phyloP scores from a whole-genome alignment of 2,329 filamentous ascomycete species.

The Curvularia hawaiiensis region DNA sequence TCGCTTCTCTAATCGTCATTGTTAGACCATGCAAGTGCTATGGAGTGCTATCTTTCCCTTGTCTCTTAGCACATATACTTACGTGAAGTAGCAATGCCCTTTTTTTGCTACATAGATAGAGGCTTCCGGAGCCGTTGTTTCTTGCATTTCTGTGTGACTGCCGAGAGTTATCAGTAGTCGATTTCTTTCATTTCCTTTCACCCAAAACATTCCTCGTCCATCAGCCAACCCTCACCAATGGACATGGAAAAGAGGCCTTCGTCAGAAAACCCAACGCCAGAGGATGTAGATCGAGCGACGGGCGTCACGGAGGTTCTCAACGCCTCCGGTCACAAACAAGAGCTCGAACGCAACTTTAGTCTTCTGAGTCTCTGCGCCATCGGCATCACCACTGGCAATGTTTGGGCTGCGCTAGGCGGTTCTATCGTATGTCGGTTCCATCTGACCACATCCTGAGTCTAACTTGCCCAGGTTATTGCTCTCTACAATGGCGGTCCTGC shows the following conservation, averaged over 20 bases:
- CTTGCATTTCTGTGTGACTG: background rate
- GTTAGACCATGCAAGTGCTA: background rate
- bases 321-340: slow-evolving; percentile 58
- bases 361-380: slow-evolving; percentile 54
- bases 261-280: slow-evolving; percentile 19
- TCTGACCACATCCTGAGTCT: background rate
- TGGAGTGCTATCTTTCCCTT: slow-evolving; percentile 13
- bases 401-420: slow-evolving; percentile 55
- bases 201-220: background rate
- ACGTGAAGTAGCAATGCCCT: slow-evolving; percentile 15
- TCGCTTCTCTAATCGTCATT: background rate
- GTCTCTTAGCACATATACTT: slow-evolving; percentile 24
- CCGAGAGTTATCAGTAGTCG: slow-evolving; percentile 1
- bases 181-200: background rate
- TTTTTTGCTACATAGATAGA: slow-evolving; percentile 15
- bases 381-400: slow-evolving; percentile 51
- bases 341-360: slow-evolving; percentile 57
- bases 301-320: slow-evolving; percentile 51
- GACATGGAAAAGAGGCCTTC: slow-evolving; percentile 14
- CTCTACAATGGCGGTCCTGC: slow-evolving; percentile 54
- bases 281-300: slow-evolving; percentile 25
- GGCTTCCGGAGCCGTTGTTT: slow-evolving; percentile 5
- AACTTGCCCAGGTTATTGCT: slow-evolving; percentile 40
- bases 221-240: slow-evolving; percentile 1
- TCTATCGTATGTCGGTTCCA: slow-evolving; percentile 47